Percentiles rank a stretch among this genome's conserved stretches.
Evolutionary conservation across 306 rosid species (phyloP).

Genomic region (Trifolium dubium): DNA sequence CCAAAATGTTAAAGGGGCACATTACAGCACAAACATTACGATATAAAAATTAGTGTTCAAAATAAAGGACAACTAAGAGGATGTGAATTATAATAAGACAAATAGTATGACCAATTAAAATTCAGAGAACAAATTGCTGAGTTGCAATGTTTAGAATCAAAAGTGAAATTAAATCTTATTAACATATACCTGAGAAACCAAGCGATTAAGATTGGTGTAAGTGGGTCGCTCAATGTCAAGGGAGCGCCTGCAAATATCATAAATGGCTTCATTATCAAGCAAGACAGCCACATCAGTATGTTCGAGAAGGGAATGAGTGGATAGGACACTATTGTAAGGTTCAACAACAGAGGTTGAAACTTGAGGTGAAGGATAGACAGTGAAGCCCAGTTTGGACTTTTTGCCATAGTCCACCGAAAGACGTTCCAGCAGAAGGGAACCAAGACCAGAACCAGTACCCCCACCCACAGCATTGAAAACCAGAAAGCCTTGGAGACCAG

Average conservation of each 20-base stretch:
- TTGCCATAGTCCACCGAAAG: slow-evolving; percentile 64
- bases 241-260: slow-evolving; percentile 84
- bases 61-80: no score
- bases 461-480: slow-evolving; percentile 90
- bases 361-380: slow-evolving; percentile 88
- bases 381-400: slow-evolving; percentile 78
- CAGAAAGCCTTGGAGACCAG: slow-evolving; percentile 85
- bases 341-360: slow-evolving; percentile 91
- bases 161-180: not conserved
- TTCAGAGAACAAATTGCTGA: not conserved
- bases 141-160: not conserved
- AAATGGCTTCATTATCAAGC: slow-evolving; percentile 83
- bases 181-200: slow-evolving; percentile 68
- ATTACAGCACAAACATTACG: not conserved
- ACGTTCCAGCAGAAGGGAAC: slow-evolving; percentile 79
- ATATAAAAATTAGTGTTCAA: not conserved
- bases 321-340: slow-evolving; percentile 91
- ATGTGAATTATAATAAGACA: not conserved
- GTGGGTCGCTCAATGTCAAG: slow-evolving; percentile 88
- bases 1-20: not conserved
- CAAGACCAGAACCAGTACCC: slow-evolving; percentile 88
- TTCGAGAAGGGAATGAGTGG: slow-evolving; percentile 84
- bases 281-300: slow-evolving; percentile 82
- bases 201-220: slow-evolving; percentile 83
- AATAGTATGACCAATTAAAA: not conserved